Base-by-base conservation (phyloP, 2,329 filamentous ascomycete species). In the Ascochyta fabae region DNA sequence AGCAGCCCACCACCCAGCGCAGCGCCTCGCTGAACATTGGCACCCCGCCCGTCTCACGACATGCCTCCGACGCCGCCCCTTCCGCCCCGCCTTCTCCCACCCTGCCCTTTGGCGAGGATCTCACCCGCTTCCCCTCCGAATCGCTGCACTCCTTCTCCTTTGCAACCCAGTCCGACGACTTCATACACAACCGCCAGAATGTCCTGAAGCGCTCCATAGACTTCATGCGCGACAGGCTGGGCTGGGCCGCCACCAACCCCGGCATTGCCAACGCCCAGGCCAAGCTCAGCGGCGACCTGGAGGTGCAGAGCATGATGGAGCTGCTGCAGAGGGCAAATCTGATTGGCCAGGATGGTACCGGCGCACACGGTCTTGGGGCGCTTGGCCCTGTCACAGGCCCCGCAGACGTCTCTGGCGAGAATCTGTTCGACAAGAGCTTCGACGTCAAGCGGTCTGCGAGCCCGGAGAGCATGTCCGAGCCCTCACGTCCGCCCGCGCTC, bases 61-160 rank as follows among this genome's bases (percentile, higher is more conserved):
- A 68, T 33, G 69, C 73, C 29, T 75, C 73, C n/a, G 83, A 82
- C 40, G 81, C 83, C 15, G 72, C 86, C 24, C 79, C 84, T 8
- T 81, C 83, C 15, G 72, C 86, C 24, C 79, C 84, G 6, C 87
- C 88, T 23, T 92, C 92, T 22, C 91, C 92, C 23, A 66, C 69
- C 6, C 69, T 90, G 38, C 80, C 85, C 59, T 92, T 92, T 71
- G 85, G 87, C 69, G 95, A 98, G 79, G 95, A 99, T 72, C 84
- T 99, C 41, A 88, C 88, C 41, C 88, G 93, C 46, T 99, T 99
- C 73, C 94, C 95, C 1, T 92, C 91, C 66, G 95, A 99, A 74
- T 99, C 95, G 6, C 81, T 99, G 42, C 95, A 99, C 77, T 99
- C 95, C 1, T 99, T 99, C 79, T 98, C 94, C 12, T 99, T 99